A percentile compares a stretch with the other conserved stretches of the same genome.
Evolutionary conservation across 2,329 filamentous ascomycete genomes (phyloP).

Genomic region (Purpureocillium lavendulum): DNA sequence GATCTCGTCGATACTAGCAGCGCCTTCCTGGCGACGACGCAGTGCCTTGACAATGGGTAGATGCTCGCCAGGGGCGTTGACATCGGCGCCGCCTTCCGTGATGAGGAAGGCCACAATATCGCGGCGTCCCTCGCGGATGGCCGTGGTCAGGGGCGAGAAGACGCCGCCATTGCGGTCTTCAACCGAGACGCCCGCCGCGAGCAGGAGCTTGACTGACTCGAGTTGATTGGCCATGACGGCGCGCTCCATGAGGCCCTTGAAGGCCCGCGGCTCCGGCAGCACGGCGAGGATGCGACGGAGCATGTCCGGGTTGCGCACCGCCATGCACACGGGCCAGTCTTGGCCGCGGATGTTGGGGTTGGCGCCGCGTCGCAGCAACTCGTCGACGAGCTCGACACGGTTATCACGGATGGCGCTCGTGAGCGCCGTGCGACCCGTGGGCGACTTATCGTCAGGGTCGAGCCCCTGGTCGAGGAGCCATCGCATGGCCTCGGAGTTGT

Average conservation of each 20-base stretch:
- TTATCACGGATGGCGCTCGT: constrained; percentile 59
- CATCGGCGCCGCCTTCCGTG: constrained; percentile 52
- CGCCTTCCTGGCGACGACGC: constrained; percentile 34
- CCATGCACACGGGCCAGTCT: constrained; percentile 65
- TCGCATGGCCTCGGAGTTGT: constrained; percentile 51
- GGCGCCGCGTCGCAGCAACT: constrained; percentile 49
- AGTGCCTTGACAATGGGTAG: constrained; percentile 63
- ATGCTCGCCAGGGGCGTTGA: constrained; percentile 62
- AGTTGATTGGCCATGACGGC: constrained; percentile 59
- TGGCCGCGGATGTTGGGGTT: constrained; percentile 55
- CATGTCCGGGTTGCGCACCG: constrained; percentile 51
- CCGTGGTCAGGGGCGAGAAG: constrained; percentile 61
- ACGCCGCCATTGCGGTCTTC: constrained; percentile 67
- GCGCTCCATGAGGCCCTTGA: constrained; percentile 60
- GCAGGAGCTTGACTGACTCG: constrained; percentile 57
- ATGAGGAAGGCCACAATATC: constrained; percentile 55
- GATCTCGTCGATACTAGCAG: constrained; percentile 47
- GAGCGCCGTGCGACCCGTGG: constrained; percentile 51
- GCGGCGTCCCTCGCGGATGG: constrained; percentile 53
- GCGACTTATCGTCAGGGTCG: constrained; percentile 49
- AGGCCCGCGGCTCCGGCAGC: constrained; percentile 49
- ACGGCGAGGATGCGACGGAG: constrained; percentile 49
- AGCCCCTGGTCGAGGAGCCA: constrained; percentile 54
- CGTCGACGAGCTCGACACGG: constrained; percentile 49
- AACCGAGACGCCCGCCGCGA: constrained; percentile 56